Percentiles rank a stretch among this genome's conserved stretches.
Evolutionary conservation across 306 rosid species (phyloP).

Genomic region (Mimosa bimucronata): DNA sequence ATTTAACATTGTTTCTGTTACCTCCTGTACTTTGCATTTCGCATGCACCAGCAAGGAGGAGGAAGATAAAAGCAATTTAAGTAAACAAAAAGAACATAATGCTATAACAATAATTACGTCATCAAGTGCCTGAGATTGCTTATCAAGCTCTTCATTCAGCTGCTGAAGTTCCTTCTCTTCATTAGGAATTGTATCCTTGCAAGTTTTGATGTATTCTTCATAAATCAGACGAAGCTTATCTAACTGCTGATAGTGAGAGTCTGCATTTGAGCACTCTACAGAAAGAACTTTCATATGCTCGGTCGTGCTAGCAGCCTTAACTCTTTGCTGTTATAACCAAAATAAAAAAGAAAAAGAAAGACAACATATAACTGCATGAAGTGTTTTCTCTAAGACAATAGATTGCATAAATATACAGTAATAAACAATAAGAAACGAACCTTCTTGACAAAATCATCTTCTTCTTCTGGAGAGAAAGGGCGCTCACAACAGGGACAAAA

Average conservation of each 20-base stretch:
- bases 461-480: conserved; percentile 84
- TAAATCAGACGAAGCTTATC: conserved; percentile 83
- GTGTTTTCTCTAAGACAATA: conserved; percentile 23
- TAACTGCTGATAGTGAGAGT: conserved; percentile 84
- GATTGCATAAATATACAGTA: conserved; percentile 28
- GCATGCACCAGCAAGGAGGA: conserved; percentile 11
- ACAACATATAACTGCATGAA: conserved; percentile 37
- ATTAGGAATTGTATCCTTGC: conserved; percentile 77
- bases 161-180: conserved; percentile 71
- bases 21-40: conserved; percentile 4
- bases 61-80: conserved; percentile 31
- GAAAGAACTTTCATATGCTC: conserved; percentile 83
- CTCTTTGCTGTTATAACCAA: conserved; percentile 75
- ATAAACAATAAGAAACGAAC: conserved; percentile 44
- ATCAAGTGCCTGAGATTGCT: conserved; percentile 76
- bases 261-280: conserved; percentile 67
- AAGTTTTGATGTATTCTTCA: conserved; percentile 81
- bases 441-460: conserved; percentile 95
- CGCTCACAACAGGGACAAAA: conserved; percentile 97
- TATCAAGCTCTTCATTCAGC: conserved; percentile 69
- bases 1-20: not conserved
- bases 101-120: conserved; percentile 65
- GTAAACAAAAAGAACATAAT: conserved; percentile 25
- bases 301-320: conserved; percentile 78
- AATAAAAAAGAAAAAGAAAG: conserved; percentile 22